These are phyloP conservation scores for Colletotrichum trifolii DNA, from an alignment of 2,329 filamentous ascomycete species.

Conservation along the genomic window DNA sequence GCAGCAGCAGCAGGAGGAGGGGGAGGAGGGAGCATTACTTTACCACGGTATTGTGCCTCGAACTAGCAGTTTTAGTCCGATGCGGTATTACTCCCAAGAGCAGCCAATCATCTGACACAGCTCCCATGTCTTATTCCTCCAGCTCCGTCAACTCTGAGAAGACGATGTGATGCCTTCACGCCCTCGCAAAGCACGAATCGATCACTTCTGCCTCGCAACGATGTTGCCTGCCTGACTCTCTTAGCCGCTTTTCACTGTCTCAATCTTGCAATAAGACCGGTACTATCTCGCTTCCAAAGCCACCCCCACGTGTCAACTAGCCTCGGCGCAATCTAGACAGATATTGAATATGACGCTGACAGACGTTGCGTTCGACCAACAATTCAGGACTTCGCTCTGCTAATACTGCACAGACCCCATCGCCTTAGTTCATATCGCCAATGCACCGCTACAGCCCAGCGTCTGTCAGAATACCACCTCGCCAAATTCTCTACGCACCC, in stretches of 20 bases:
- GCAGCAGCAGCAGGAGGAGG: no score
- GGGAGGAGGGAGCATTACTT: conserved; percentile 5
- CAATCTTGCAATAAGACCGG: background rate
- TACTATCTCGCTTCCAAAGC: background rate
- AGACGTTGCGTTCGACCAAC: conserved; percentile 26
- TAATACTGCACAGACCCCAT: conserved; percentile 7
- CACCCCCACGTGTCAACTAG: background rate
- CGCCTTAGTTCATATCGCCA: conserved; percentile 18
- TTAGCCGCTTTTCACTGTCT: background rate
- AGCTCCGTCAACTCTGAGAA: background rate
- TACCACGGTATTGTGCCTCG: conserved; percentile 21
- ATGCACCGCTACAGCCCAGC: conserved; percentile 14
- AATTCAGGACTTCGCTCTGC: conserved; percentile 1
- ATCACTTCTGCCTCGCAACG: conserved; percentile 1
- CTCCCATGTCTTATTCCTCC: no score
- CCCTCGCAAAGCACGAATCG: conserved; percentile 8
- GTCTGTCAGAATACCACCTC: conserved; percentile 23
- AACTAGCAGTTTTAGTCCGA: conserved; percentile 27
- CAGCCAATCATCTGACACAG: conserved; percentile 18
- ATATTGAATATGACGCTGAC: conserved; percentile 13
- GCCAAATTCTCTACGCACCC: conserved; percentile 19
- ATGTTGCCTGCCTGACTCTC: background rate
- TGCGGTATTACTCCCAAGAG: conserved; percentile 14
- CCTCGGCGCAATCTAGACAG: conserved; percentile 8
- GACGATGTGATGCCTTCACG: background rate